A percentile compares a stretch with the other conserved stretches of the same genome.
These are phyloP conservation scores for Phytophthora sojae DNA, from an alignment of 352 stramenopile genomes.

Conservation along the genomic window DNA sequence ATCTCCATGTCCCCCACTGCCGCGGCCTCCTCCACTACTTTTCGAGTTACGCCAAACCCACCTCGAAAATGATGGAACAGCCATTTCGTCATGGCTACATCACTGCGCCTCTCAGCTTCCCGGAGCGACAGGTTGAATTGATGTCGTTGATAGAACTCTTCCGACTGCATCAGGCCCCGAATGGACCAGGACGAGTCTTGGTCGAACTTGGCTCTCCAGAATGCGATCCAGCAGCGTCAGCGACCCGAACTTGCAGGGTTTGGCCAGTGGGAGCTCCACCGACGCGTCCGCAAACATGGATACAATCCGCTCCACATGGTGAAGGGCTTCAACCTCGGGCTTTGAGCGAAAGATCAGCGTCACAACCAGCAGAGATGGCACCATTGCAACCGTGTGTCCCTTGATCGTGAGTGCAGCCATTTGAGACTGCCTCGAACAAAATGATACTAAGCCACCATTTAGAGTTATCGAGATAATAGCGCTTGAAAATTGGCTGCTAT, in stretches of 20 bases:
- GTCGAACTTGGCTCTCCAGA: slow-evolving; percentile 10
- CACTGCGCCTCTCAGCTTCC: slow-evolving; percentile 2
- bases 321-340: background rate
- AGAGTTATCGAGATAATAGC: no score
- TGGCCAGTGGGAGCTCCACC: slow-evolving; percentile 10
- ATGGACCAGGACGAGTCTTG: slow-evolving; percentile 6
- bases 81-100: slow-evolving; percentile 11
- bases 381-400: background rate
- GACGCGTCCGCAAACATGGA: slow-evolving; percentile 19
- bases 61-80: slow-evolving; percentile 13
- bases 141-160: slow-evolving; percentile 4
- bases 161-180: background rate
- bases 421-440: no score
- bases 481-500: no score
- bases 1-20: slow-evolving; percentile 4
- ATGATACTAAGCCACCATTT: no score
- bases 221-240: slow-evolving; percentile 10
- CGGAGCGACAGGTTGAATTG: slow-evolving; percentile 7
- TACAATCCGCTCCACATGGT: slow-evolving; percentile 8
- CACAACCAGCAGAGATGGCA: background rate
- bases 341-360: slow-evolving; percentile 3
- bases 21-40: slow-evolving; percentile 12
- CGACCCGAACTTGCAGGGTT: slow-evolving; percentile 9
- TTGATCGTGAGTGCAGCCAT: slow-evolving; percentile 3
- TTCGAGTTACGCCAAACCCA: background rate